Evolutionary conservation across 805 yeast species (phyloP), one percentile per base, ranked within the genome.

Genomic region (Starmera amethionina): DNA sequence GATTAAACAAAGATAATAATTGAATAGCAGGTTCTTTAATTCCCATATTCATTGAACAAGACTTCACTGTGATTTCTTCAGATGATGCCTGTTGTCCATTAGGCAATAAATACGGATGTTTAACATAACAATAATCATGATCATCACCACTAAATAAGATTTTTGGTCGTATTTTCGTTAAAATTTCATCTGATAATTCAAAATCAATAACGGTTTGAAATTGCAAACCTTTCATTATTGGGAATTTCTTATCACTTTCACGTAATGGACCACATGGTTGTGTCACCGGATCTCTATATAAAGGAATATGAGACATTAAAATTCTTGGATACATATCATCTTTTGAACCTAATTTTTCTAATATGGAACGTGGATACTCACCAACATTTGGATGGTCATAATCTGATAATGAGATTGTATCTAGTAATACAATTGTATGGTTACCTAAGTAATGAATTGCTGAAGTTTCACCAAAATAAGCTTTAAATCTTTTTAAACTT

Each of bases 21-120:
- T 93, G 96, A 35, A 88, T 73, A 0, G 95, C 97, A 0, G 99
- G 99, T 40, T 68, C 67, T 39, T 67, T 61, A 27, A 93, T 78
- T 0, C 97, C 97, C 79, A 86, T 84, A 18, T 95, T 89, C 95
- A 93, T 84, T 12, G 96, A 82, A 39, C 82, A 77, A 4, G 95
- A 77, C 59, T 93, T 93, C 27, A 89, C 88, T 0, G 96, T 86
- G 46, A 82, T 77, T 57, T 93, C 98, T 39, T 79, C 80, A 3
- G 76, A 68, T 3, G 46, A 50, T 32, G 47, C 45, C 0, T 46
- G 42, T 1, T 55, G 58, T 0, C 46, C 46, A 43, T 63, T 55
- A 8, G 27, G 6, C 10, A 47, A 32, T 10, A 34, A 30, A 40
- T 53, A 56, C 3, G 48, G 40, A 56, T 90, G 97, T 16, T 63